Conservation (phyloP, 495 filamentous ascomycete genomes). For the Physcia stellaris region DNA sequence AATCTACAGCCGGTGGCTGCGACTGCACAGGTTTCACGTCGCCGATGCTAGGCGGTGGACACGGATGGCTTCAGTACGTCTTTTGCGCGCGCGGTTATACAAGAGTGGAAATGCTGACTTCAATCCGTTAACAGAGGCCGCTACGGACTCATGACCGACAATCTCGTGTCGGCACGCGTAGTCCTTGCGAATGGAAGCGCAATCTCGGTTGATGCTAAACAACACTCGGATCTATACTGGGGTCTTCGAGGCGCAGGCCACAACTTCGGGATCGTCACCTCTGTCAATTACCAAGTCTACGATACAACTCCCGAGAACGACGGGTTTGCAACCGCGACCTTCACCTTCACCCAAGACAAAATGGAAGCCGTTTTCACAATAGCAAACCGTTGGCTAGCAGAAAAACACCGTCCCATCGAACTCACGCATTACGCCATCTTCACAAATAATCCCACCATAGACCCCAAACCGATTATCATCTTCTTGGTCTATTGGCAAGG, state of each 20-base stretch:
- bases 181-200: slow-evolving; percentile 9
- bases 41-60: background rate
- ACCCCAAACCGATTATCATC: background rate
- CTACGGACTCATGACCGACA: slow-evolving; percentile 9
- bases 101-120: too few species aligned
- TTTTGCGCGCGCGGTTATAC: slow-evolving; percentile 7
- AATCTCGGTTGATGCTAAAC: slow-evolving; percentile 1
- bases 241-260: slow-evolving; percentile 9
- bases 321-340: background rate
- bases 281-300: slow-evolving; percentile 21
- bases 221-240: slow-evolving; percentile 10
- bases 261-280: slow-evolving; percentile 15
- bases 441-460: slow-evolving; percentile 1
- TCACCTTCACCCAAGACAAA: background rate
- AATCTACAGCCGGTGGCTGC: background rate
- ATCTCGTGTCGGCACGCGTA: slow-evolving; percentile 4
- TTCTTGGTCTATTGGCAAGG: background rate
- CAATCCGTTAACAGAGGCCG: too few species aligned
- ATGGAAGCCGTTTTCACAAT: background rate
- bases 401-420: background rate
- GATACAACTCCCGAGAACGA: background rate
- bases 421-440: background rate
- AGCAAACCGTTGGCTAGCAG: background rate
- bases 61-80: background rate
- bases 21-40: background rate